Percentiles rank a stretch among this genome's conserved stretches.
Conservation (phyloP, 495 filamentous ascomycete species). For the Gamarada debralockiae region DNA sequence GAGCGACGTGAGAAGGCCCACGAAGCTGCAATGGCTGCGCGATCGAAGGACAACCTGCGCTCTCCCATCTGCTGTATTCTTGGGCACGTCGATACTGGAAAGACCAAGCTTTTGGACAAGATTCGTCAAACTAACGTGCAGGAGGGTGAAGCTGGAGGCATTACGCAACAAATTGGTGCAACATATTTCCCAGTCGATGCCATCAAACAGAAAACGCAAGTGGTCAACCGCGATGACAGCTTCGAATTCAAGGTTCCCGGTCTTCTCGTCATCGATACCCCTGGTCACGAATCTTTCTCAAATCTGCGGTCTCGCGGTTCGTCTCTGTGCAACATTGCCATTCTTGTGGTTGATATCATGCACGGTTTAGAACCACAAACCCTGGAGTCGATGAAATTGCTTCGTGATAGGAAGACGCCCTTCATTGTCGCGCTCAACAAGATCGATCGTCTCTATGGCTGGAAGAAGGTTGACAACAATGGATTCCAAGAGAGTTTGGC, state of each 20-base stretch:
- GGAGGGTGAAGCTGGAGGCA: conserved; percentile 99
- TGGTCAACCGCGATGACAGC: conserved; percentile 83
- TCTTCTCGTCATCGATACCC: conserved; percentile 96
- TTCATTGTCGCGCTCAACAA: conserved; percentile 99
- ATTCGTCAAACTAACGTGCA: conserved; percentile 99
- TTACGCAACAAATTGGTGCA: conserved; percentile 99
- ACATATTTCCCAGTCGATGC: conserved; percentile 99
- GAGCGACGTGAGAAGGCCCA: conserved; percentile 83
- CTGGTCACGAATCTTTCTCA: conserved; percentile 99
- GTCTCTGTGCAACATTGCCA: conserved; percentile 98
- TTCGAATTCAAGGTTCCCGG: conserved; percentile 99
- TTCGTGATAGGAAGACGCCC: conserved; percentile 90
- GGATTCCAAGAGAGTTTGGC: conserved; percentile 90
- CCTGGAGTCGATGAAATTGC: conserved; percentile 90
- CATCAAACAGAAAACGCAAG: conserved; percentile 82
- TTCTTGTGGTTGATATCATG: conserved; percentile 99
- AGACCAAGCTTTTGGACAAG: conserved; percentile 98
- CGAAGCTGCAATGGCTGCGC: conserved; percentile 85
- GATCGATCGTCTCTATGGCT: conserved; percentile 98
- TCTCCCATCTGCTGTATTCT: conserved; percentile 99
- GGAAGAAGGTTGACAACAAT: conserved; percentile 97
- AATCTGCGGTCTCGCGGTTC: conserved; percentile 95
- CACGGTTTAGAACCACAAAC: conserved; percentile 98
- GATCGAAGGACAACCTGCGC: conserved; percentile 90
- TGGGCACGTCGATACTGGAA: conserved; percentile 99